Conservation (phyloP, 164 flowering plant species). For the Liquidambar formosana region DNA sequence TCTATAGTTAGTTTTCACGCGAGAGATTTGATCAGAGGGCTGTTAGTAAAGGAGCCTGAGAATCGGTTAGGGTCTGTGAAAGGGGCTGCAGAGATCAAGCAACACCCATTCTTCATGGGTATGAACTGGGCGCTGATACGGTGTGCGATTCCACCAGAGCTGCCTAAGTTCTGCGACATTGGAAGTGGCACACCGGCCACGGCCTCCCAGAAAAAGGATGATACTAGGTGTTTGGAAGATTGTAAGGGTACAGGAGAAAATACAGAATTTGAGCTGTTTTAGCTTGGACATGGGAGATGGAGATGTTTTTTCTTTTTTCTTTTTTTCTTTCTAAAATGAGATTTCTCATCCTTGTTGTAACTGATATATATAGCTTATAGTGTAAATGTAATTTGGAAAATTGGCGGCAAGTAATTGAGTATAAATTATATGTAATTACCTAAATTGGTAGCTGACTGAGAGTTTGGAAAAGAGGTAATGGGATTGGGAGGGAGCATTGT, state of each 20-base stretch:
- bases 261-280: conserved; percentile 65
- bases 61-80: conserved; percentile 66
- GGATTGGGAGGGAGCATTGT: too few species aligned
- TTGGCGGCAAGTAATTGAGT: conserved; percentile 6
- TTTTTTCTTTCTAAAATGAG: neutral
- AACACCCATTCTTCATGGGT: conserved; percentile 78
- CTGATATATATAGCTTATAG: conserved; percentile 20
- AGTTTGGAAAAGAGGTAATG: too few species aligned
- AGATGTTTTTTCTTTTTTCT: neutral
- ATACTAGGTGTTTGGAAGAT: conserved; percentile 16
- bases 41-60: conserved; percentile 72
- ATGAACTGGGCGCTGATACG: conserved; percentile 86
- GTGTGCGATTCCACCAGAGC: conserved; percentile 72
- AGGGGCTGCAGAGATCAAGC: conserved; percentile 90
- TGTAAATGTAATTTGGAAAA: conserved; percentile 26
- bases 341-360: conserved; percentile 19
- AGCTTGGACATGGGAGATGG: conserved; percentile 13
- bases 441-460: too few species aligned
- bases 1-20: conserved; percentile 65
- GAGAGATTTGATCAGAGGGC: conserved; percentile 61
- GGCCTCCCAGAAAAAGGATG: conserved; percentile 27
- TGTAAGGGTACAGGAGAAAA: conserved; percentile 21
- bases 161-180: conserved; percentile 44
- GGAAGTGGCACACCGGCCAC: conserved; percentile 16
- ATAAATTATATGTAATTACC: neutral